These are phyloP conservation scores for Parathielavia hyrcaniae DNA, from an alignment of 495 filamentous ascomycete genomes.

Conservation along the genomic window DNA sequence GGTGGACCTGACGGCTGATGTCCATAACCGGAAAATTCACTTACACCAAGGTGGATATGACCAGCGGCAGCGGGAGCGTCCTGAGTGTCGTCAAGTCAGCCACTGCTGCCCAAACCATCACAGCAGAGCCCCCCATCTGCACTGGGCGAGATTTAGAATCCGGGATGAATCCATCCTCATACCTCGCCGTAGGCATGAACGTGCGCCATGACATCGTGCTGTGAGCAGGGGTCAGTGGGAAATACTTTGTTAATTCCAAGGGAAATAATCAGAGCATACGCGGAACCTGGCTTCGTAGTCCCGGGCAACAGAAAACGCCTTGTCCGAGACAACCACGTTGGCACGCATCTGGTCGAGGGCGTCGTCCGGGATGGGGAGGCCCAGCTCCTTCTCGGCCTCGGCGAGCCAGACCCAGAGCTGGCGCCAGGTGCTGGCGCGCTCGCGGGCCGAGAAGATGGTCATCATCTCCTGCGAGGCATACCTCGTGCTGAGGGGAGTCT, in stretches of 20 bases:
- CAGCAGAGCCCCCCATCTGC: background rate
- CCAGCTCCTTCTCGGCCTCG: conserved; percentile 69
- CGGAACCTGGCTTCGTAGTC: conserved; percentile 58
- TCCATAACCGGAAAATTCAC: background rate
- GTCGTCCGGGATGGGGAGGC: conserved; percentile 58
- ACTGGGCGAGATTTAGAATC: background rate
- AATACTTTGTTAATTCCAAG: background rate
- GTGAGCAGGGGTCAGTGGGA: background rate
- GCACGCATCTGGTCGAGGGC: conserved; percentile 69
- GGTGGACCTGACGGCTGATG: background rate
- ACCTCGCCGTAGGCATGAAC: conserved; percentile 64
- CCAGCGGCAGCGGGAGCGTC: conserved; percentile 76
- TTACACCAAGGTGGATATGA: conserved; percentile 70
- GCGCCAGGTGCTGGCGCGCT: conserved; percentile 69
- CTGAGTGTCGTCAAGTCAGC: background rate
- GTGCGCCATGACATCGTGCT: conserved; percentile 57
- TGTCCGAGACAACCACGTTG: conserved; percentile 66
- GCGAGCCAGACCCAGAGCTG: conserved; percentile 78
- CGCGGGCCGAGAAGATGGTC: conserved; percentile 62
- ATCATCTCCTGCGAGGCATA: conserved; percentile 61
- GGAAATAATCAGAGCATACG: background rate
- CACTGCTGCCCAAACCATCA: background rate
- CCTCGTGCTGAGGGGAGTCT: conserved; percentile 66
- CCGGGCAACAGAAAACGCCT: conserved; percentile 68
- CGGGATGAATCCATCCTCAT: background rate